Conservation (phyloP, 2,329 filamentous ascomycete species). For the Podosphaera xanthii region DNA sequence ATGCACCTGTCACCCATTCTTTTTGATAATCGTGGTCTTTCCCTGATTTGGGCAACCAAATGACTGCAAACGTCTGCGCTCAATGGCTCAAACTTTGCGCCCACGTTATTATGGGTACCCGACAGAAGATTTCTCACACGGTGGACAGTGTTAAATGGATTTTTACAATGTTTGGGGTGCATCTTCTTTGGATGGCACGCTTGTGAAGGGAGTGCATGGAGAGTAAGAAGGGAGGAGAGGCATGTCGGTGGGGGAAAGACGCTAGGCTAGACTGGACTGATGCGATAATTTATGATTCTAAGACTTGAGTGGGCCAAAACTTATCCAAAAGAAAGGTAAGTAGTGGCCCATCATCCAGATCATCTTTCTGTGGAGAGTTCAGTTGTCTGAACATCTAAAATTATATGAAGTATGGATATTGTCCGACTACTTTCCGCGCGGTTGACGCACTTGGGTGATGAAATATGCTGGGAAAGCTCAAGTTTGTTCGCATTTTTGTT, state of each 20-base stretch:
- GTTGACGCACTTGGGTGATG: not conserved
- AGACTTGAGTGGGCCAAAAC: not conserved
- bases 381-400: not conserved
- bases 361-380: not conserved
- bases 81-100: no score
- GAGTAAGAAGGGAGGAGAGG: not conserved
- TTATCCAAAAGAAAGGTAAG: not conserved
- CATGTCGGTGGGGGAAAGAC: not conserved
- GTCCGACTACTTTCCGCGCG: not conserved
- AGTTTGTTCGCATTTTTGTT: not conserved
- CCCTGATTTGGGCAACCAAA: no score
- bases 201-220: not conserved
- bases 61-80: no score
- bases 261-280: not conserved
- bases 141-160: not conserved
- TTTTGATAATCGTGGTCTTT: no score
- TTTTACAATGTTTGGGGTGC: not conserved
- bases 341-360: not conserved
- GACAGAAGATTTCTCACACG: not conserved
- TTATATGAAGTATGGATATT: not conserved
- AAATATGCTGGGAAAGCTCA: not conserved
- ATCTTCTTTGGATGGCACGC: not conserved
- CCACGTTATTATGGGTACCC: no score
- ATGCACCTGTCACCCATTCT: no score
- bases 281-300: not conserved